A percentile compares a stretch with the other conserved stretches of the same genome.
Evolutionary conservation across 495 filamentous ascomycete species (phyloP).

Genomic region (Penicillium canariense): DNA sequence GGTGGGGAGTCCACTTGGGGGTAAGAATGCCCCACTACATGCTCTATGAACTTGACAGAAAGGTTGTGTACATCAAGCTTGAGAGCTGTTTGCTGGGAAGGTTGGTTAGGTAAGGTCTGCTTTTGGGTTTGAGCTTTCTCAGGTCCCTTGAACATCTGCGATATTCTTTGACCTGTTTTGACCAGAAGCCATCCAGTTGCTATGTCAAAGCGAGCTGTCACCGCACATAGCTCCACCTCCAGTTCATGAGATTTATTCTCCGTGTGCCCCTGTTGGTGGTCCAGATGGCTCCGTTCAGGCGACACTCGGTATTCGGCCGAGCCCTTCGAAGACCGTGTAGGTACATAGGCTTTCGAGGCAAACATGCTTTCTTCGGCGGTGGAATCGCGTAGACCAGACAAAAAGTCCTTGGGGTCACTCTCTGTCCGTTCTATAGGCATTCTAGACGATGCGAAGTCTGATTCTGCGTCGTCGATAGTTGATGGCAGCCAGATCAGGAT

Average conservation of each 20-base stretch:
- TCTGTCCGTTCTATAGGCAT: slow-evolving; percentile 10
- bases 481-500: slow-evolving; percentile 40
- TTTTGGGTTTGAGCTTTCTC: slow-evolving; percentile 16
- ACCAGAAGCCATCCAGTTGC: slow-evolving; percentile 64
- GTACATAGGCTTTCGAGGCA: slow-evolving; percentile 27
- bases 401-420: slow-evolving; percentile 25
- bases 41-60: slow-evolving; percentile 64
- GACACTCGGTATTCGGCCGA: slow-evolving; percentile 16
- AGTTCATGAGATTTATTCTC: slow-evolving; percentile 23
- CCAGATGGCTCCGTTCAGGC: slow-evolving; percentile 9
- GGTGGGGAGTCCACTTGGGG: slow-evolving; percentile 13
- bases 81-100: slow-evolving; percentile 37
- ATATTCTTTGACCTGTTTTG: slow-evolving; percentile 56
- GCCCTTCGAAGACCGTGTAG: slow-evolving; percentile 21
- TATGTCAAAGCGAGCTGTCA: slow-evolving; percentile 63
- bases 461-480: slow-evolving; percentile 7
- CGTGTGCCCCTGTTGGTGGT: slow-evolving; percentile 3
- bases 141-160: slow-evolving; percentile 37
- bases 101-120: slow-evolving; percentile 8
- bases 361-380: slow-evolving; percentile 28
- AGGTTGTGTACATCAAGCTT: slow-evolving; percentile 53
- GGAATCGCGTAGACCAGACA: slow-evolving; percentile 20
- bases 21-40: slow-evolving; percentile 47
- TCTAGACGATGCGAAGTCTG: slow-evolving; percentile 3
- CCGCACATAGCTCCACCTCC: slow-evolving; percentile 56